phyloP scores from a whole-genome alignment of 1,284 basidiomycete species.

The Puccinia polysora region DNA sequence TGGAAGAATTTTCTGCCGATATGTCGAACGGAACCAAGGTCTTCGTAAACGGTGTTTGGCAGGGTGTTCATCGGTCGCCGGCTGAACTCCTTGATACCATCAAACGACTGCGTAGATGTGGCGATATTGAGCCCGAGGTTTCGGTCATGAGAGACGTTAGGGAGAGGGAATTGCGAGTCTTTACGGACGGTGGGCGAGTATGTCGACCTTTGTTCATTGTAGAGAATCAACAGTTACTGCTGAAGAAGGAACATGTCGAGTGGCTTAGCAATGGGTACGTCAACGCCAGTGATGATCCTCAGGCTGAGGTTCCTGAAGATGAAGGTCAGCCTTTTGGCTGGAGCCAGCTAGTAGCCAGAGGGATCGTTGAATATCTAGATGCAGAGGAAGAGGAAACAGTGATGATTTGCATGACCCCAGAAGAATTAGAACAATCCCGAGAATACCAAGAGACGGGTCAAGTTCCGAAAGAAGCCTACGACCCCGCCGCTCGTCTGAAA shows the following conservation, averaged over 20 bases:
- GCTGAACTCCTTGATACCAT: slow-evolving; percentile 87
- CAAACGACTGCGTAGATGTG: slow-evolving; percentile 83
- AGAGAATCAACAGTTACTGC: slow-evolving; percentile 65
- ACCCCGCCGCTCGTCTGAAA: slow-evolving; percentile 82
- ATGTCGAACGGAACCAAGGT: slow-evolving; percentile 84
- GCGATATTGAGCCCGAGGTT: slow-evolving; percentile 92
- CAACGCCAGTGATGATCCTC: slow-evolving; percentile 55
- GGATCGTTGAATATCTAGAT: slow-evolving; percentile 89
- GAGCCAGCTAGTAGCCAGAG: slow-evolving; percentile 77
- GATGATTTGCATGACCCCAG: slow-evolving; percentile 97
- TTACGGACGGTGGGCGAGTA: slow-evolving; percentile 94
- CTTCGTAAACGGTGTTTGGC: slow-evolving; percentile 99
- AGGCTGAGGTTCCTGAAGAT: slow-evolving; percentile 58
- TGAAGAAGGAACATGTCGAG: slow-evolving; percentile 79
- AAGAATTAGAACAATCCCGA: slow-evolving; percentile 82
- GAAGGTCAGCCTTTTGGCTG: slow-evolving; percentile 64
- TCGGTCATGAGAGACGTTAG: slow-evolving; percentile 95
- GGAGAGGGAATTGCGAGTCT: slow-evolving; percentile 87
- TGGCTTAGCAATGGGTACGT: slow-evolving; percentile 59
- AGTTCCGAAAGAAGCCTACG: slow-evolving; percentile 60
- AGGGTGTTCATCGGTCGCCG: slow-evolving; percentile 96
- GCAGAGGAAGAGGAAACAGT: slow-evolving; percentile 99
- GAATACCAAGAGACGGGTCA: slow-evolving; percentile 57
- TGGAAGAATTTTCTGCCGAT: slow-evolving; percentile 83
- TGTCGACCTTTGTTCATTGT: slow-evolving; percentile 96